These are phyloP conservation scores for Camellia sinensis DNA, from an alignment of 148 eudicot species.

Conservation along the genomic window DNA sequence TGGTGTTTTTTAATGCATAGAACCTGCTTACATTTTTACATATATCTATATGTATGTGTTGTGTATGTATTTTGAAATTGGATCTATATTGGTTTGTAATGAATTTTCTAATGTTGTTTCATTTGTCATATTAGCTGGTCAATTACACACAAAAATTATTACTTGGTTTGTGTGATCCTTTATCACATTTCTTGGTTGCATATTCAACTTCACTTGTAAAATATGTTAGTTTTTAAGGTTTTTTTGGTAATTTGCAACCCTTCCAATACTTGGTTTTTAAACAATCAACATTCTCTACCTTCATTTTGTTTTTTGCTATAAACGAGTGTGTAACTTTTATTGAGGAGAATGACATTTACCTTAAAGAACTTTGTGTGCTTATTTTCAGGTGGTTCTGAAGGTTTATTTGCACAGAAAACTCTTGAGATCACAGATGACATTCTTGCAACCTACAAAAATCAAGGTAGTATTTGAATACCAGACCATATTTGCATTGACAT, in stretches of 20 bases:
- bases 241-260: neutral
- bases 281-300: neutral
- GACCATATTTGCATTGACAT: neutral
- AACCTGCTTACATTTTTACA: neutral
- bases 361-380: slow-evolving; percentile 9
- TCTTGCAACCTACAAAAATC: slow-evolving; percentile 85
- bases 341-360: neutral
- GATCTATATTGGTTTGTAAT: neutral
- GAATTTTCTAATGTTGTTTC: neutral
- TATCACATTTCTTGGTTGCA: slow-evolving; percentile 10
- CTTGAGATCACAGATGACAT: slow-evolving; percentile 84
- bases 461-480: slow-evolving; percentile 43
- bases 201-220: neutral
- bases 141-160: neutral
- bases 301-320: neutral
- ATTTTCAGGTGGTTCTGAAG: slow-evolving; percentile 90
- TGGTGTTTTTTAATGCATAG: neutral
- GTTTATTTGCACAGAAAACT: slow-evolving; percentile 83
- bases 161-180: neutral
- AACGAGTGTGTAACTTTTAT: neutral
- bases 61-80: neutral
- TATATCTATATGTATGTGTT: neutral
- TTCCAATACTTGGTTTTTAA: neutral
- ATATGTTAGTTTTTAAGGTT: neutral
- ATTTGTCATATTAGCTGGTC: neutral